Percentiles rank a stretch among this genome's conserved stretches.
These are phyloP conservation scores for Vachellia collinsii DNA, from an alignment of 306 rosid genomes.

Conservation along the genomic window DNA sequence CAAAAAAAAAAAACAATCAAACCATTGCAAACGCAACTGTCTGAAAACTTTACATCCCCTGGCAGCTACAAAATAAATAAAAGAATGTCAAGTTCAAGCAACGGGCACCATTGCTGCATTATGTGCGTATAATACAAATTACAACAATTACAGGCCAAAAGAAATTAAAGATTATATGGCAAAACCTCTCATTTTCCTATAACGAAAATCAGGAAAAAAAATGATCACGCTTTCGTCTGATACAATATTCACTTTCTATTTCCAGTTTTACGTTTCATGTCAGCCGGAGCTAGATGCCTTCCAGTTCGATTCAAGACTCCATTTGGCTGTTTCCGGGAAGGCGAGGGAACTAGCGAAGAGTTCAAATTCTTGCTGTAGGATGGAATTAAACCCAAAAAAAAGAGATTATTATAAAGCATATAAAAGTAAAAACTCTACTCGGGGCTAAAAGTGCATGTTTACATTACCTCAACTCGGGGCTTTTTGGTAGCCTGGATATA, in stretches of 20 bases:
- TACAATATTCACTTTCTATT: slow-evolving; percentile 62
- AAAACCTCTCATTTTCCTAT: slow-evolving; percentile 41
- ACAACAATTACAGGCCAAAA: slow-evolving; percentile 45
- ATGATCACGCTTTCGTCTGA: slow-evolving; percentile 37
- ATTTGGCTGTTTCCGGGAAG: slow-evolving; percentile 72
- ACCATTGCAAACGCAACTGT: neutral
- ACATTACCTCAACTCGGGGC: slow-evolving; percentile 78
- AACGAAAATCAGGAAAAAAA: slow-evolving; percentile 1
- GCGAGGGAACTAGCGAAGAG: slow-evolving; percentile 74
- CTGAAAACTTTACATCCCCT: neutral
- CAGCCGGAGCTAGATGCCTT: slow-evolving; percentile 72
- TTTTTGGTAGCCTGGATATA: slow-evolving; percentile 51
- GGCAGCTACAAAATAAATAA: neutral
- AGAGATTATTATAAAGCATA: neutral
- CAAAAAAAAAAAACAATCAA: neutral
- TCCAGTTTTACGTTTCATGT: slow-evolving; percentile 75
- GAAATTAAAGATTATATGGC: slow-evolving; percentile 32
- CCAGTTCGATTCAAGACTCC: slow-evolving; percentile 60
- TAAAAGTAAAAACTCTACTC: neutral
- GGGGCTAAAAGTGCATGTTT: neutral
- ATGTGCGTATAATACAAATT: slow-evolving; percentile 51
- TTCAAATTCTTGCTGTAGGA: slow-evolving; percentile 61
- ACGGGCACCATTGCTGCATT: slow-evolving; percentile 81
- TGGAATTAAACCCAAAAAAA: slow-evolving; percentile 17
- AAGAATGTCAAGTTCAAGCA: slow-evolving; percentile 58